A percentile compares a stretch with the other conserved stretches of the same genome.
phyloP scores from a whole-genome alignment of 2,329 filamentous ascomycete species.

The Colletotrichum sansevieriae region DNA sequence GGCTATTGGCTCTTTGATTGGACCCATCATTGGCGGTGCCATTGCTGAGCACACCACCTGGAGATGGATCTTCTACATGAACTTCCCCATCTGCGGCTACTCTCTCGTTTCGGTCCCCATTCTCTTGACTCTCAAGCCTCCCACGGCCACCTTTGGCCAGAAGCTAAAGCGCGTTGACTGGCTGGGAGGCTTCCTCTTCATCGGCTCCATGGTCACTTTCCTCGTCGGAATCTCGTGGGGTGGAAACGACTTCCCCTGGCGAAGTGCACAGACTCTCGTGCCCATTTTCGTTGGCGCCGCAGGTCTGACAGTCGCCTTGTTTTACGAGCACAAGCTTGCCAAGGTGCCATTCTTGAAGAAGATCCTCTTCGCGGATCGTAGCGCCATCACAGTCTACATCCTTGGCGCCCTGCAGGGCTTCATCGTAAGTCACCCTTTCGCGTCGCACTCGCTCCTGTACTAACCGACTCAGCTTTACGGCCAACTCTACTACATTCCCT shows the following conservation, averaged over 20 bases:
- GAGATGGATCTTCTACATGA: conserved; percentile 64
- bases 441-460: neutral
- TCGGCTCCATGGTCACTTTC: conserved; percentile 56
- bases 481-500: conserved; percentile 52
- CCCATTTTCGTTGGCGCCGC: conserved; percentile 59
- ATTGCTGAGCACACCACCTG: conserved; percentile 55
- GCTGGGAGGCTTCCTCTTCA: conserved; percentile 60
- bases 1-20: conserved; percentile 57
- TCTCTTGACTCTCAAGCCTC: conserved; percentile 56
- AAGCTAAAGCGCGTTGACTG: conserved; percentile 59
- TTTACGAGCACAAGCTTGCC: conserved; percentile 53
- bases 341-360: conserved; percentile 50
- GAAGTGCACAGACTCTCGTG: conserved; percentile 53
- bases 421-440: conserved; percentile 45
- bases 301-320: conserved; percentile 53
- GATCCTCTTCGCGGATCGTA: conserved; percentile 48
- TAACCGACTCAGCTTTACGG: conserved; percentile 46
- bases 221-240: conserved; percentile 63
- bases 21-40: conserved; percentile 54
- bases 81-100: conserved; percentile 58
- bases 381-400: conserved; percentile 49
- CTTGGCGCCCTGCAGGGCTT: conserved; percentile 51
- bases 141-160: conserved; percentile 47
- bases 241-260: conserved; percentile 59
- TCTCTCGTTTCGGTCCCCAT: conserved; percentile 55